A percentile compares a stretch with the other conserved stretches of the same genome.
Conservation (phyloP, 1,139 yeast genomes). For the Debaryomyces nepalensis region DNA sequence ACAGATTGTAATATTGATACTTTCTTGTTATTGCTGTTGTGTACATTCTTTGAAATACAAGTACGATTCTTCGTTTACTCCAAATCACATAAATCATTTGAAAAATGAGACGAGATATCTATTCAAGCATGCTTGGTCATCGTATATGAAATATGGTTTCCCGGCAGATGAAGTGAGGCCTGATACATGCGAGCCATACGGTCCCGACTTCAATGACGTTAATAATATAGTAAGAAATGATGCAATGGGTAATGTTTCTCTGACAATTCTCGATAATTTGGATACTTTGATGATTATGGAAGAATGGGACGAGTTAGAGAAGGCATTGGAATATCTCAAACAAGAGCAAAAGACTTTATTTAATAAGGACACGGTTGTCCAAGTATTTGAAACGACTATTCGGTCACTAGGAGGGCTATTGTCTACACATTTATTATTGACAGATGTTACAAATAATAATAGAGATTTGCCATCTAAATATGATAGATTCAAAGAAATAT, state of each 20-base stretch:
- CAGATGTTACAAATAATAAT: conserved; percentile 56
- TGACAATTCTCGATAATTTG: conserved; percentile 76
- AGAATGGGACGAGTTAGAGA: conserved; percentile 58
- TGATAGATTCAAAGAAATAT: conserved; percentile 22
- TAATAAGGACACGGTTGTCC: conserved; percentile 70
- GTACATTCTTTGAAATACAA: conserved; percentile 4
- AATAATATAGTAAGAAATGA: conserved; percentile 72
- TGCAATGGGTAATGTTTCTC: conserved; percentile 81
- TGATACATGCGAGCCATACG: conserved; percentile 67
- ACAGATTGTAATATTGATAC: conserved; percentile 1
- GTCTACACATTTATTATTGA: conserved; percentile 70
- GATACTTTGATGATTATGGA: conserved; percentile 79
- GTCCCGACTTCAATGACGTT: conserved; percentile 60
- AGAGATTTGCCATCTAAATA: conserved; percentile 12
- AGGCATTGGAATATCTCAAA: conserved; percentile 53
- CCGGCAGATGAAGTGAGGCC: conserved; percentile 88
- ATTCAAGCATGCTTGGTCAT: conserved; percentile 76
- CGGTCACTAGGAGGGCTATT: conserved; percentile 79
- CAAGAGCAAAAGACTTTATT: conserved; percentile 46
- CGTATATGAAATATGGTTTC: conserved; percentile 72
- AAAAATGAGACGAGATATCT: conserved; percentile 57
- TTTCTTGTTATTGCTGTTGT: not conserved
- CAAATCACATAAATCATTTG: conserved; percentile 50
- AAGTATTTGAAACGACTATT: conserved; percentile 85
- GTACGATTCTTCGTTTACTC: conserved; percentile 49